Conservation (phyloP, 2,329 filamentous ascomycete genomes). For the Trichothecium sympodiale region DNA sequence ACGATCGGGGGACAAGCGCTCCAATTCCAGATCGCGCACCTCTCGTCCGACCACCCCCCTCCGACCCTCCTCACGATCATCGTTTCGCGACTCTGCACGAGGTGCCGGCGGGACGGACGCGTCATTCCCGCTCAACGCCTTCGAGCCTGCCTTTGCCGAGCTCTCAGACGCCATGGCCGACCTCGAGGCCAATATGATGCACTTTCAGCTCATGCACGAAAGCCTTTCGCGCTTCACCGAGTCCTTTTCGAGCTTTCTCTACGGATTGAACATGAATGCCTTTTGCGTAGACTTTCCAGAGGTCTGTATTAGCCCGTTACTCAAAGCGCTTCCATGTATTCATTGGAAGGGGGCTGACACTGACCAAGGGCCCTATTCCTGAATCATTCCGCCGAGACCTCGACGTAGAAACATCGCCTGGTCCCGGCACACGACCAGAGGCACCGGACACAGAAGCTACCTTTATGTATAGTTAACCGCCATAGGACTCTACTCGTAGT, state of each 20-base stretch:
- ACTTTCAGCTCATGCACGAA: slow-evolving; percentile 94
- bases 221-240: slow-evolving; percentile 87
- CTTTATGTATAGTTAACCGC: slow-evolving; percentile 55
- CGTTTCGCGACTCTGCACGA: slow-evolving; percentile 66
- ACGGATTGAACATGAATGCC: slow-evolving; percentile 97
- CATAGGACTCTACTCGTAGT: neutral
- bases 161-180: slow-evolving; percentile 90
- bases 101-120: slow-evolving; percentile 38
- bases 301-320: slow-evolving; percentile 32
- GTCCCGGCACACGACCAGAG: slow-evolving; percentile 11
- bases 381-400: slow-evolving; percentile 69
- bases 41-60: slow-evolving; percentile 88
- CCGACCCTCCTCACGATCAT: slow-evolving; percentile 79
- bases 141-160: slow-evolving; percentile 89
- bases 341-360: neutral
- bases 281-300: slow-evolving; percentile 98
- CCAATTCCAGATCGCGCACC: slow-evolving; percentile 49
- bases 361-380: slow-evolving; percentile 61
- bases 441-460: slow-evolving; percentile 60
- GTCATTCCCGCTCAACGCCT: slow-evolving; percentile 61
- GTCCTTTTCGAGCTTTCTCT: slow-evolving; percentile 90
- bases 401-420: slow-evolving; percentile 39
- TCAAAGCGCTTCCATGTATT: neutral
- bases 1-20: slow-evolving; percentile 23
- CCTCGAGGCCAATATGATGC: slow-evolving; percentile 93